These are phyloP conservation scores for Plasmodium vinckei DNA, from an alignment of 169 alveolate species.

Conservation along the genomic window DNA sequence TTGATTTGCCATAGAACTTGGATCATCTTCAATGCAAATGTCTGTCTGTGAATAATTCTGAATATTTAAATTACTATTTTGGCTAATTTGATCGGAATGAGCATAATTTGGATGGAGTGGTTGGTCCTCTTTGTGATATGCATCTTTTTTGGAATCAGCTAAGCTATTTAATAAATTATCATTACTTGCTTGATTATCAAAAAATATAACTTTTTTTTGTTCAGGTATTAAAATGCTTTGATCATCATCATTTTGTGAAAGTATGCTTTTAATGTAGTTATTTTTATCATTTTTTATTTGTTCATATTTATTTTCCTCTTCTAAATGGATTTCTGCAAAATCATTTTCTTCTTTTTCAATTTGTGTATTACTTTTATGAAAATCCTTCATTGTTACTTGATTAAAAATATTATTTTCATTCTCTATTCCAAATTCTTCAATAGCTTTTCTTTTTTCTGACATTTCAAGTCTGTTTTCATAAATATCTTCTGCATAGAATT, in stretches of 20 bases:
- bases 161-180: not conserved
- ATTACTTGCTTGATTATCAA: slow-evolving; percentile 2
- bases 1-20: not conserved
- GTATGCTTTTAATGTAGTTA: slow-evolving; percentile 25
- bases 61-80: not conserved
- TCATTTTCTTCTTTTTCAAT: slow-evolving; percentile 38
- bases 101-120: not conserved
- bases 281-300: slow-evolving; percentile 14
- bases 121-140: not conserved
- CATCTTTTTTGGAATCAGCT: not conserved
- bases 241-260: slow-evolving; percentile 12
- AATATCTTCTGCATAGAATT: slow-evolving; percentile 54
- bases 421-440: slow-evolving; percentile 55
- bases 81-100: not conserved
- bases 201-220: slow-evolving; percentile 36
- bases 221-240: slow-evolving; percentile 66
- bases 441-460: slow-evolving; percentile 76
- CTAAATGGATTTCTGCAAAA: slow-evolving; percentile 28
- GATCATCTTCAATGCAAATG: not conserved
- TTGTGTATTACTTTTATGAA: slow-evolving; percentile 73
- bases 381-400: slow-evolving; percentile 48
- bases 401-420: slow-evolving; percentile 30
- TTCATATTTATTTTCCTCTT: slow-evolving; percentile 55
- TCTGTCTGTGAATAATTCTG: not conserved
- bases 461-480: slow-evolving; percentile 60